phyloP scores from a whole-genome alignment of 106 monocot species.

The Apostasia ramifera region DNA sequence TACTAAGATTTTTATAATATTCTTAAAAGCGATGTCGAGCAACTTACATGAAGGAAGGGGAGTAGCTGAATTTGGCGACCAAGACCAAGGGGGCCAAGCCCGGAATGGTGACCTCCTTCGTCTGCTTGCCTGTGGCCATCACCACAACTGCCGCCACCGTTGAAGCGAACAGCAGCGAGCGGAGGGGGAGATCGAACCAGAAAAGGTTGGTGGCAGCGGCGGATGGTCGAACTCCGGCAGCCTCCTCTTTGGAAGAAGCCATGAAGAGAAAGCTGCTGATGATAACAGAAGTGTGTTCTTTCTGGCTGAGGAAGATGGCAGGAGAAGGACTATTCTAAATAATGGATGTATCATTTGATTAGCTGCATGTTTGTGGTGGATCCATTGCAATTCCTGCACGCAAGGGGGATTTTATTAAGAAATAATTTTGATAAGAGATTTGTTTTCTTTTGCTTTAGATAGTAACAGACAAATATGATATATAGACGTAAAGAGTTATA shows the following conservation, averaged over 20 bases:
- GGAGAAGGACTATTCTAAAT: too few species aligned
- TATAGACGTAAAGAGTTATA: too few species aligned
- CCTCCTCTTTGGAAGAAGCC: background rate
- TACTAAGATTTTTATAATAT: too few species aligned
- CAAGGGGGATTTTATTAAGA: too few species aligned
- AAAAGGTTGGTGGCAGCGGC: conserved; percentile 10
- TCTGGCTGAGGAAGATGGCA: too few species aligned
- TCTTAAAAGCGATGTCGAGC: too few species aligned
- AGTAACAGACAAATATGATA: too few species aligned
- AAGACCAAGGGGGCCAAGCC: background rate
- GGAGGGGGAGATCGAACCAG: conserved; percentile 22
- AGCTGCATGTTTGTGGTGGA: too few species aligned
- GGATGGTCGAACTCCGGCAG: background rate
- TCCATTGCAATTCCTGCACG: too few species aligned
- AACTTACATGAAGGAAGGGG: conserved; percentile 55
- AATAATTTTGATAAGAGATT: too few species aligned
- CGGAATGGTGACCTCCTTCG: background rate
- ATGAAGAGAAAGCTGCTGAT: background rate
- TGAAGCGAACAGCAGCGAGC: conserved; percentile 25
- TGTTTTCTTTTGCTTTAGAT: too few species aligned
- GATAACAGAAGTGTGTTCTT: background rate
- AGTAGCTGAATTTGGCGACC: conserved; percentile 48
- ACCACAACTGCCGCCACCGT: conserved; percentile 24
- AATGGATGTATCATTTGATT: too few species aligned
- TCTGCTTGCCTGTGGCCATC: conserved; percentile 41